Percentiles rank a stretch among this genome's conserved stretches.
These are phyloP conservation scores for Przewalskia tangutica DNA, from an alignment of 257 asterid genomes.

Conservation along the genomic window DNA sequence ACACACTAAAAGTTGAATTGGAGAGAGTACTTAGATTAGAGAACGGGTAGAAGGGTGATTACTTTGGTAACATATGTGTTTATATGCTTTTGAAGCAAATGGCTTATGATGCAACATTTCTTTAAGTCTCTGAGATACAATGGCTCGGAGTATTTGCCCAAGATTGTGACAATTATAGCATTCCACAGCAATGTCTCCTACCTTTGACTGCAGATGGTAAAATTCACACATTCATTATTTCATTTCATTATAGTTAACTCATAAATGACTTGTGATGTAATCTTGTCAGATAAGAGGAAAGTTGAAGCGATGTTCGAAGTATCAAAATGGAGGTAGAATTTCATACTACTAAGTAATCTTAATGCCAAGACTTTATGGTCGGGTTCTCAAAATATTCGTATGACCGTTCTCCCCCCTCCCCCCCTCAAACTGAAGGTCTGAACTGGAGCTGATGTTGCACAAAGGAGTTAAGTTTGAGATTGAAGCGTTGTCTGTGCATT, in stretches of 20 bases:
- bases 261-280: not conserved
- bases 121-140: conserved; percentile 54
- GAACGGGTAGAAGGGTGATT: not conserved
- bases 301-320: conserved; percentile 57
- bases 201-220: conserved; percentile 68
- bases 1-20: not conserved
- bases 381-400: not conserved
- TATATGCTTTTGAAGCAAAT: conserved; percentile 52
- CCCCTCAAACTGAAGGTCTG: conserved; percentile 31
- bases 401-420: not conserved
- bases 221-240: not conserved
- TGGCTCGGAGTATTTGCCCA: conserved; percentile 95
- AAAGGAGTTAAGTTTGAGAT: conserved; percentile 82
- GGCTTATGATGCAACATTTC: conserved; percentile 72
- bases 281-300: conserved; percentile 53
- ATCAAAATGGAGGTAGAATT: conserved; percentile 66
- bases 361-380: not conserved
- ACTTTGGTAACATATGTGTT: not conserved
- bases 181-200: conserved; percentile 72
- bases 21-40: not conserved
- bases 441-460: conserved; percentile 63
- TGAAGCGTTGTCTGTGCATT: conserved; percentile 71
- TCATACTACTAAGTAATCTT: not conserved
- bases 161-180: conserved; percentile 51
- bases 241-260: not conserved